Evolutionary conservation across 441 rosid genomes (phyloP).

Genomic region (Dalechampia spathulata): DNA sequence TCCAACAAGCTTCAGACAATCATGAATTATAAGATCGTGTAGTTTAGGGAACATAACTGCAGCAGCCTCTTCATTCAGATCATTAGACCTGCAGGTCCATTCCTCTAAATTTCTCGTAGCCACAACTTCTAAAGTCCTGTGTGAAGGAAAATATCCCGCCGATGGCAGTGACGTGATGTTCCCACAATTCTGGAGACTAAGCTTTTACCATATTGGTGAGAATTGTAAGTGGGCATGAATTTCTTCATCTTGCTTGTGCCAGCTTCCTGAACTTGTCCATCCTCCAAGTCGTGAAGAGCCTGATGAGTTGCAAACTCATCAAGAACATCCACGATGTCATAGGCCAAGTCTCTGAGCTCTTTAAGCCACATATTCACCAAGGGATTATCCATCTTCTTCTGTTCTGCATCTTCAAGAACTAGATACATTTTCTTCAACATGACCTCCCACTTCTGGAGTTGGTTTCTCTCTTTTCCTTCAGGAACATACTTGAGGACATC

Average conservation of each 20-base stretch:
- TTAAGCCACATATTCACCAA: too few relatives aligned
- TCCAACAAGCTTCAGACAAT: not conserved
- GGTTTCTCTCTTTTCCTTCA: too few relatives aligned
- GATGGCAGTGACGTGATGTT: not conserved
- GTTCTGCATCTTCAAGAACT: too few relatives aligned
- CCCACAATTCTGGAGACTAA: not conserved
- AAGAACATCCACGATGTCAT: not conserved
- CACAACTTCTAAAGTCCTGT: too few relatives aligned
- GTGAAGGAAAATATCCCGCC: not conserved
- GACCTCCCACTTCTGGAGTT: too few relatives aligned
- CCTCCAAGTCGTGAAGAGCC: not conserved
- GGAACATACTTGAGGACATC: too few relatives aligned
- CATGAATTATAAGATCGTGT: not conserved
- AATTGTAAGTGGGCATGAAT: not conserved
- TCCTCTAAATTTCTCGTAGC: not conserved
- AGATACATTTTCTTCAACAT: too few relatives aligned
- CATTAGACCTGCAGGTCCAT: not conserved
- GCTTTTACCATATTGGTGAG: not conserved
- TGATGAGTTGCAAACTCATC: constrained; percentile 2
- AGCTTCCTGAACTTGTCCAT: not conserved
- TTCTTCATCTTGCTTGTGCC: too few relatives aligned
- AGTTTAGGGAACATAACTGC: not conserved
- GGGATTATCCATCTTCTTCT: too few relatives aligned
- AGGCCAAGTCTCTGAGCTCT: constrained; percentile 16
- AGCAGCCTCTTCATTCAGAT: too few relatives aligned